These are phyloP conservation scores for Trichosanthes cucumerina DNA, from an alignment of 306 rosid species.

Conservation along the genomic window DNA sequence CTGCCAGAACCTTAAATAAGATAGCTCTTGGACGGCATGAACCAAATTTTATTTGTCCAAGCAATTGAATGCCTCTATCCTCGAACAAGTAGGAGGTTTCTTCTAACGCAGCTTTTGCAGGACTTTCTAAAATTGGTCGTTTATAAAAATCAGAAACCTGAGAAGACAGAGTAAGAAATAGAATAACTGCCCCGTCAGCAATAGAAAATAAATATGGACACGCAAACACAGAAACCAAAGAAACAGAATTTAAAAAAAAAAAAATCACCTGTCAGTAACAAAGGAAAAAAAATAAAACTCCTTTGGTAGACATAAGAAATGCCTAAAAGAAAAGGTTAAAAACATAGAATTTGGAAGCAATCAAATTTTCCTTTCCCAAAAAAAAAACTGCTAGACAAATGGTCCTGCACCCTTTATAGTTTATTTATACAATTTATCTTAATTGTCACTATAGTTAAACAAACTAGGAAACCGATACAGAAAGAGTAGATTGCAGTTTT, in stretches of 20 bases:
- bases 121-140: slow-evolving; percentile 78
- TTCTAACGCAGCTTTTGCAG: slow-evolving; percentile 78
- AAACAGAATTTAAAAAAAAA: not conserved
- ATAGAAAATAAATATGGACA: not conserved
- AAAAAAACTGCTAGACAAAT: not conserved
- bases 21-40: slow-evolving; percentile 92
- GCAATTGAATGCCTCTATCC: slow-evolving; percentile 75
- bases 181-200: not conserved
- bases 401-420: not conserved
- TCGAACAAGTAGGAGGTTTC: slow-evolving; percentile 76
- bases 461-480: not conserved
- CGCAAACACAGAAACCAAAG: slow-evolving; percentile 60
- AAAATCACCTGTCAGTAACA: not conserved
- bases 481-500: not conserved
- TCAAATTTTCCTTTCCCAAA: not conserved
- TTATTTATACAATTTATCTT: not conserved
- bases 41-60: slow-evolving; percentile 91
- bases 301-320: not conserved
- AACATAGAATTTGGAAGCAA: not conserved
- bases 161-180: slow-evolving; percentile 1
- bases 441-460: not conserved
- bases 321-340: not conserved
- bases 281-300: not conserved
- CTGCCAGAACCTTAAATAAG: slow-evolving; percentile 89
- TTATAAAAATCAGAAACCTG: slow-evolving; percentile 87